Base-by-base conservation (phyloP, 2,329 filamentous ascomycete genomes). In the Ambrosiella cleistominuta region DNA sequence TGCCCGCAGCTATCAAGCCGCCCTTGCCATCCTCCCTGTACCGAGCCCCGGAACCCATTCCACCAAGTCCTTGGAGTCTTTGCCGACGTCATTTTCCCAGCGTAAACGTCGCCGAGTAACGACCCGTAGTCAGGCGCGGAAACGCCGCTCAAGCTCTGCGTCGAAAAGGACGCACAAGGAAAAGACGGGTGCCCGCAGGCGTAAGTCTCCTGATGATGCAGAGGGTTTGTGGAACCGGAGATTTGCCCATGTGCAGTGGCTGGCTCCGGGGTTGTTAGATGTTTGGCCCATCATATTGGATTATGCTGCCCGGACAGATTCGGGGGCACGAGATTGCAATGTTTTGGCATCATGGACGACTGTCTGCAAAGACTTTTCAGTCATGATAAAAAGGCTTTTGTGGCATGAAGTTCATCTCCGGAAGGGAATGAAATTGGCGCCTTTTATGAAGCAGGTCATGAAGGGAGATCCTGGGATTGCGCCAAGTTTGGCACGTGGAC, bases 1-100 rank as follows among this genome's bases (percentile, higher is more conserved):
- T 35, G 47, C 58, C 38, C 54, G 54, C 7, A 60, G 58, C 49
- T 54, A 60, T 40, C 47, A 49, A 13, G 58, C 58, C 39, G 58
- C 58, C 36, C 39, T 53, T 27, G 54, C 47, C 36, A 40, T 54
- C 17, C 11, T 55, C 13, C 53, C 11, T 8, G 17, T 2, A 51
- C 47, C 47, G 9, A 12, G 13, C 2, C 47, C 8, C 19, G 17
- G 3, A 42, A 42, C 4, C 2, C 11, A 42, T 42, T 27, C 27
- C 4, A 27, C 27, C 4, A 3, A 27, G 27, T 27, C 27, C 27
- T 27, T 27, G 27, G 27, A 27, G 27, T 27, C 27, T 5, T 3
- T 27, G 27, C 27, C 39, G 6, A n/a, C 39, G 11, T n/a, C 39
- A 5, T 12, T 7, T 42, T 12, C 39, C 39, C 11, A 42, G n/a